phyloP scores from a whole-genome alignment of 1,139 yeast genomes.

The Pichia sp. region DNA sequence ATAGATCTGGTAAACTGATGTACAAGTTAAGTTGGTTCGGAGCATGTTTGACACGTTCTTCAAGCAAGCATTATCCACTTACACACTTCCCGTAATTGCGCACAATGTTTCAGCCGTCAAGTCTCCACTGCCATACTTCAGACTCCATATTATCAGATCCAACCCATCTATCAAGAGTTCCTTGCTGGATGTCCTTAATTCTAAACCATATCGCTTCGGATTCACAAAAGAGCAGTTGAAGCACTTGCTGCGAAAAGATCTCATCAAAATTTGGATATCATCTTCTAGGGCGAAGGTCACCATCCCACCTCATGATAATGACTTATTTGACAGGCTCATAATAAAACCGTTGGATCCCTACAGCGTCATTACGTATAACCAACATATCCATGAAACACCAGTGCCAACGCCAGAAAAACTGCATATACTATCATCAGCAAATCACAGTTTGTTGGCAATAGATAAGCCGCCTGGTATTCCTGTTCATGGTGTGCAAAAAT shows the following conservation, averaged over 20 bases:
- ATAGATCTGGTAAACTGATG: too few species aligned
- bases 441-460: constrained; percentile 43
- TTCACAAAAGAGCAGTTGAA: not conserved
- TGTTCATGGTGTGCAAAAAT: constrained; percentile 68
- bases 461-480: constrained; percentile 73
- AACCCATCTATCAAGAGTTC: not conserved
- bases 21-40: too few species aligned
- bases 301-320: not conserved
- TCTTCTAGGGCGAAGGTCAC: not conserved
- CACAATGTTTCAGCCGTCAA: not conserved
- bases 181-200: constrained; percentile 9
- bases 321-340: not conserved
- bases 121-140: constrained; percentile 12
- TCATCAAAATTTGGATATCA: constrained; percentile 6
- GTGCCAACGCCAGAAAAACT: constrained; percentile 1
- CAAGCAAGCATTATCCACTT: not conserved
- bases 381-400: constrained; percentile 60
- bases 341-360: not conserved
- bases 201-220: constrained; percentile 16
- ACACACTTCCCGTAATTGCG: not conserved
- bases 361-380: constrained; percentile 26
- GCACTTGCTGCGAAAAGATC: not conserved
- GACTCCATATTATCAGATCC: constrained; percentile 8
- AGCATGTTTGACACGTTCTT: too few species aligned
- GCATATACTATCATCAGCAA: not conserved